Conservation (phyloP, 139 green algal genomes). For the Marvania coccoides region DNA sequence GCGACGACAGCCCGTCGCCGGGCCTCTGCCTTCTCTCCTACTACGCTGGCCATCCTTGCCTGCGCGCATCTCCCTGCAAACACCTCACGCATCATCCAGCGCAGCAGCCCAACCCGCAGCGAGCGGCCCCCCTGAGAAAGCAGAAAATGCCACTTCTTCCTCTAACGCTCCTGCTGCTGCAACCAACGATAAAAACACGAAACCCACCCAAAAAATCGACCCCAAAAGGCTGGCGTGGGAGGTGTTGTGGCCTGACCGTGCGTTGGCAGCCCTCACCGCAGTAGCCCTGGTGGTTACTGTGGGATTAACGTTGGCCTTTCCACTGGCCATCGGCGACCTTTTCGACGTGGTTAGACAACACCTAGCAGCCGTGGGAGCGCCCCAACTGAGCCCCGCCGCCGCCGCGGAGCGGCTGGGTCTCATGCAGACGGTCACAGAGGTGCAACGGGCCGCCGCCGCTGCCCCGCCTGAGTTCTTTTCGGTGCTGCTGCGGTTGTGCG, state of each 20-base stretch:
- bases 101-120: too few relatives aligned
- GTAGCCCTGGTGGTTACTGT: neutral
- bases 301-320: constrained; percentile 10
- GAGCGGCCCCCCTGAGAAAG: too few relatives aligned
- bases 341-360: constrained; percentile 23
- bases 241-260: constrained; percentile 15
- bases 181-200: neutral
- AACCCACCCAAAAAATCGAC: neutral
- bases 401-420: neutral
- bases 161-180: too few relatives aligned
- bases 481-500: constrained; percentile 1
- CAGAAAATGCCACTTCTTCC: too few relatives aligned
- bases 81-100: too few relatives aligned
- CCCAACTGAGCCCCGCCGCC: neutral
- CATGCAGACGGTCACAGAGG: neutral
- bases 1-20: too few relatives aligned
- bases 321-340: constrained; percentile 16
- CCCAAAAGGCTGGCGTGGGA: constrained; percentile 1
- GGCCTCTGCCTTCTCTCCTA: too few relatives aligned
- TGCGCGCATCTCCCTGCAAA: too few relatives aligned
- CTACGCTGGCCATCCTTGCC: too few relatives aligned
- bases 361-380: neutral
- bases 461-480: constrained; percentile 6
- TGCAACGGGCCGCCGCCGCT: neutral
- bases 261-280: neutral